Evolutionary conservation across 495 filamentous ascomycete species (phyloP).

Genomic region (Parachaetomium inaequale): DNA sequence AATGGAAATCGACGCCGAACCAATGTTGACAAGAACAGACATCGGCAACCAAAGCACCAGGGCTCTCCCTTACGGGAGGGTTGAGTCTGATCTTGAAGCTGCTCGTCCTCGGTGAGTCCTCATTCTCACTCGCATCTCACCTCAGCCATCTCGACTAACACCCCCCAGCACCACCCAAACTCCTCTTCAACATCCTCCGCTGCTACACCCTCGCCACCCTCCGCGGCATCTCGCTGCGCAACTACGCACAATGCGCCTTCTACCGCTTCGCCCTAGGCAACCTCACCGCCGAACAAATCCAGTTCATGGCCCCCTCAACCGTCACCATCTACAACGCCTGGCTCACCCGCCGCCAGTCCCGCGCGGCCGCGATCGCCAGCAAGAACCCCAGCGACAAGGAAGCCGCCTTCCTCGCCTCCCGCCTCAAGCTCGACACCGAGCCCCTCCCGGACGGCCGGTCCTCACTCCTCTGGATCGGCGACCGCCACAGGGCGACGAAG

Average conservation of each 20-base stretch:
- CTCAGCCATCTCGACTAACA: neutral
- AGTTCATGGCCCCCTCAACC: conserved; percentile 17
- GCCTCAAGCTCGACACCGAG: conserved; percentile 19
- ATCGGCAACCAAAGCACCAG: conserved; percentile 1
- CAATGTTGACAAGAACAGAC: neutral
- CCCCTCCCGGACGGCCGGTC: conserved; percentile 22
- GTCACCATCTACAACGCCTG: conserved; percentile 16
- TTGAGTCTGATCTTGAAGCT: conserved; percentile 16
- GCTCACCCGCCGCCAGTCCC: conserved; percentile 10
- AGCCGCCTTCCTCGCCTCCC: conserved; percentile 15
- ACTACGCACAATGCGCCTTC: conserved; percentile 21
- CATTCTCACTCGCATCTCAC: neutral
- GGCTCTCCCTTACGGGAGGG: conserved; percentile 7
- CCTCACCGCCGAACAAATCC: conserved; percentile 21
- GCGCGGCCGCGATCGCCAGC: neutral
- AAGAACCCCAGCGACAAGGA: neutral
- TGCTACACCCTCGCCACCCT: conserved; percentile 17
- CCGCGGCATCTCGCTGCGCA: conserved; percentile 21
- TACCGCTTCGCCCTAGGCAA: conserved; percentile 20
- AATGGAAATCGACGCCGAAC: too few relatives aligned
- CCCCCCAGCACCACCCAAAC: conserved; percentile 13
- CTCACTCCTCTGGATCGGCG: conserved; percentile 33
- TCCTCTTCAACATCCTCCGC: conserved; percentile 23
- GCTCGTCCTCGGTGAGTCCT: conserved; percentile 9
- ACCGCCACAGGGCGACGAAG: conserved; percentile 29